phyloP scores from a whole-genome alignment of 1,284 basidiomycete genomes.

The Sparassis latifolia region DNA sequence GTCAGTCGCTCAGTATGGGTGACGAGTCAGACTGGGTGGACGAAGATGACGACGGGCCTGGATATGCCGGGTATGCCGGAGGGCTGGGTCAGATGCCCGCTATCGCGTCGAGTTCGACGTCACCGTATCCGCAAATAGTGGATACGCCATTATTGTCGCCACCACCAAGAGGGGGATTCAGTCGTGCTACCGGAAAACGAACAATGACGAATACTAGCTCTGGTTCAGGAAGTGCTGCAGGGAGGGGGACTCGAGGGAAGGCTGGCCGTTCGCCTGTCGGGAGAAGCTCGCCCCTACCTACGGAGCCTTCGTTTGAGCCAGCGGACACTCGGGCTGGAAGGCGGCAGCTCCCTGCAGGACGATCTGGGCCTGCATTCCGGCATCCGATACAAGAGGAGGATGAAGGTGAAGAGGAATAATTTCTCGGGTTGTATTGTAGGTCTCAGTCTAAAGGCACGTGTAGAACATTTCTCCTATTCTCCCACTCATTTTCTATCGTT shows the following conservation, averaged over 20 bases:
- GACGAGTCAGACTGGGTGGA: constrained; percentile 84
- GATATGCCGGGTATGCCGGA: constrained; percentile 49
- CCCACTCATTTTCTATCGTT: not conserved
- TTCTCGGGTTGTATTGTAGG: not conserved
- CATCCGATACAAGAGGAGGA: constrained; percentile 73
- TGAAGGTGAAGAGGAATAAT: constrained; percentile 58
- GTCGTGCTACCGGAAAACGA: constrained; percentile 6
- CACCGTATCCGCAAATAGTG: constrained; percentile 12
- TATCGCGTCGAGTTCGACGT: constrained; percentile 19
- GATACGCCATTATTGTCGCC: constrained; percentile 18
- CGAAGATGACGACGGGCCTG: constrained; percentile 70
- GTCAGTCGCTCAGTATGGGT: constrained; percentile 50
- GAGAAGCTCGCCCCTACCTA: constrained; percentile 49
- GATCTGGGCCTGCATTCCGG: constrained; percentile 58
- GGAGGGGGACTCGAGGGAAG: constrained; percentile 27
- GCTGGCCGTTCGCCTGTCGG: constrained; percentile 53
- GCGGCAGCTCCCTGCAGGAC: constrained; percentile 55
- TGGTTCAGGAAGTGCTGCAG: constrained; percentile 12
- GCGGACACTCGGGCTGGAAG: constrained; percentile 43
- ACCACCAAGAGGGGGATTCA: constrained; percentile 12
- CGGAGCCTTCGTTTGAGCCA: constrained; percentile 40
- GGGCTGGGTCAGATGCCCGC: constrained; percentile 67
- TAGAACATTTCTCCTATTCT: not conserved
- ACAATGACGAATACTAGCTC: constrained; percentile 21
- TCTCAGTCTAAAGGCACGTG: too few species aligned